A percentile compares a stretch with the other conserved stretches of the same genome.
Evolutionary conservation across 495 filamentous ascomycete species (phyloP).

Genomic region (Immersiella caudata): DNA sequence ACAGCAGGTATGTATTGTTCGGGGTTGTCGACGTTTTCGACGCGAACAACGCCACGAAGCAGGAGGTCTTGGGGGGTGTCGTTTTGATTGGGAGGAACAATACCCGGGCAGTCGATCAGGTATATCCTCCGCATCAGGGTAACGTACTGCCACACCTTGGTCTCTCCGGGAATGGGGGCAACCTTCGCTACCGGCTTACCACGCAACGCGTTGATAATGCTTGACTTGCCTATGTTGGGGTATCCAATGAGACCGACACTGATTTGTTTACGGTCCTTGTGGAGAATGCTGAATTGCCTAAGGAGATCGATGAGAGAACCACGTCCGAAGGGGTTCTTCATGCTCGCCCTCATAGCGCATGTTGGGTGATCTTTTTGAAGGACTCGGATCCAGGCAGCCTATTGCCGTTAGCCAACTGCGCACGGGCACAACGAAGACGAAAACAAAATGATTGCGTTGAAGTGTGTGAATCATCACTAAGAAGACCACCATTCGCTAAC

Average conservation of each 20-base stretch:
- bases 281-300: slow-evolving; percentile 90
- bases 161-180: slow-evolving; percentile 94
- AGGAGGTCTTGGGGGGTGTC: slow-evolving; percentile 87
- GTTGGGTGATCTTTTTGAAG: slow-evolving; percentile 76
- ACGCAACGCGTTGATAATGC: slow-evolving; percentile 88
- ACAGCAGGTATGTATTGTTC: slow-evolving; percentile 92
- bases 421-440: slow-evolving; percentile 7
- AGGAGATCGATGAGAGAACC: slow-evolving; percentile 67
- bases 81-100: slow-evolving; percentile 83
- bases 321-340: slow-evolving; percentile 86
- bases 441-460: slow-evolving; percentile 22
- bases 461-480: slow-evolving; percentile 99
- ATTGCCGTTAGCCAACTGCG: slow-evolving; percentile 25
- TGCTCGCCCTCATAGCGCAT: slow-evolving; percentile 86
- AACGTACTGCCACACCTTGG: slow-evolving; percentile 91
- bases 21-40: slow-evolving; percentile 93
- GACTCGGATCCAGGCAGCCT: slow-evolving; percentile 40
- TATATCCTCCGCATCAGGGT: slow-evolving; percentile 97
- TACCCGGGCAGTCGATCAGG: slow-evolving; percentile 94
- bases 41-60: slow-evolving; percentile 87
- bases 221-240: slow-evolving; percentile 75
- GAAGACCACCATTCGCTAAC: slow-evolving; percentile 71
- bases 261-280: slow-evolving; percentile 89
- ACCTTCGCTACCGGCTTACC: slow-evolving; percentile 92
- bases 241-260: slow-evolving; percentile 88